phyloP scores from a whole-genome alignment of 164 flowering plant species.

The Piper betle region DNA sequence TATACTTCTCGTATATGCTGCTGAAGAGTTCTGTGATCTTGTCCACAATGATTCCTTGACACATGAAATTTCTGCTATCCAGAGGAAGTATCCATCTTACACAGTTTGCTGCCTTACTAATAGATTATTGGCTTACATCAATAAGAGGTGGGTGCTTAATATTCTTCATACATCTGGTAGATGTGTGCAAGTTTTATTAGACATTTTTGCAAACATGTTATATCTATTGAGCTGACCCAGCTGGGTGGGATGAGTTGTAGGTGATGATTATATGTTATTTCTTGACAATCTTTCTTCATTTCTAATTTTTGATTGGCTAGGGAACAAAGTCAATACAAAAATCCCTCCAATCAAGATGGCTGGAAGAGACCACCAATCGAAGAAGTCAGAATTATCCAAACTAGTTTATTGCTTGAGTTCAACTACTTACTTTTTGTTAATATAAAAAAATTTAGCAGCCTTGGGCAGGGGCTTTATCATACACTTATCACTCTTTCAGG shows the following conservation, averaged over 20 bases:
- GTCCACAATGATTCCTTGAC: conserved; percentile 32
- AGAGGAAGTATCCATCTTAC: conserved; percentile 49
- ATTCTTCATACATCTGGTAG: not conserved
- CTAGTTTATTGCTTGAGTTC: not conserved
- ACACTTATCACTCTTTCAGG: conserved; percentile 26
- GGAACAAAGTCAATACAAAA: conserved; percentile 73
- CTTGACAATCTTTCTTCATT: no score
- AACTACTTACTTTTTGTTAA: not conserved
- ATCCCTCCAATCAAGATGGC: conserved; percentile 26
- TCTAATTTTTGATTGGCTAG: conserved; percentile 18
- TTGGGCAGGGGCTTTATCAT: not conserved
- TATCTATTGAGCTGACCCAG: no score
- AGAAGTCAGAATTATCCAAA: conserved; percentile 38
- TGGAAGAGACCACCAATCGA: conserved; percentile 89
- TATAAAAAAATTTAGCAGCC: not conserved
- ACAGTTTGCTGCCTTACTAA: conserved; percentile 72
- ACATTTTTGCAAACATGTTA: no score
- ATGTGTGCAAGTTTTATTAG: no score
- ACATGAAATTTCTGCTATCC: conserved; percentile 43
- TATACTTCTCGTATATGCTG: conserved; percentile 56
- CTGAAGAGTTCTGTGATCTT: conserved; percentile 74
- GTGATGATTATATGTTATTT: no score
- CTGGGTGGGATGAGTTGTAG: no score
- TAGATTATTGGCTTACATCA: conserved; percentile 60
- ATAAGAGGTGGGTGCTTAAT: conserved; percentile 45